Evolutionary conservation across 2,329 filamentous ascomycete species (phyloP), one percentile per base, ranked within the genome.

Genomic region (Ophiosphaerella narmari): DNA sequence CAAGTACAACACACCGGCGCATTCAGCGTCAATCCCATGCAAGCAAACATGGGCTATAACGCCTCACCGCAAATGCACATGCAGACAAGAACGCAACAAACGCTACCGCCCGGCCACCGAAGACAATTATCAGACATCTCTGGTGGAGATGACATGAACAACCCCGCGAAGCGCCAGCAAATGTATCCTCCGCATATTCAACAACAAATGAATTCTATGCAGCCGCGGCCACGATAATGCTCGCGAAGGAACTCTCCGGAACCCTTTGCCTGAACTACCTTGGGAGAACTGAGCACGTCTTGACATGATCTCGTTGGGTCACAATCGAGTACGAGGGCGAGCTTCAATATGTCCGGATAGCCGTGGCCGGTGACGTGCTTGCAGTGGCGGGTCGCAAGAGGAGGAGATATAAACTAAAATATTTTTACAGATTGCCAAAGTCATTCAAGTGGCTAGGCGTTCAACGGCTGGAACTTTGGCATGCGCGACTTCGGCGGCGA

Each of bases 41-140:
- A 67, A 29, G 63, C 57, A 8, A 63, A 62, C 14, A 68, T 75
- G 49, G 69, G 70, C 26, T 80, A 77, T 50, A 70, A 62, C 24
- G 63, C 66, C 2, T 71, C 72, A 12, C 70, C 74, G 13, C 73
- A 74, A 26, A 71, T 75, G 43, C 63, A 71, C 14, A 67, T 78
- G 57, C 62, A 62, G 43, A 68, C 65, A 18, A 70, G 56, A 46
- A 60, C 62, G 48, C 68, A 54, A 40, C 54, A 56, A 38, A 39
- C 55, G 14, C 38, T 54, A 34, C 52, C 55, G 11, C 50, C 50
- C 13, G 62, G 59, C 23, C 81, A 84, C 55, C 77, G 84, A 54
- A 75, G 84, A 59, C 81, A 83, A 48, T 80, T 85, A n/a, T 85
- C 82, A 2, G 83, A 86, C 29, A 83, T 86, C 49, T 78, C 81